These are phyloP conservation scores for Litchi chinensis DNA, from an alignment of 345 rosid genomes.

Conservation along the genomic window DNA sequence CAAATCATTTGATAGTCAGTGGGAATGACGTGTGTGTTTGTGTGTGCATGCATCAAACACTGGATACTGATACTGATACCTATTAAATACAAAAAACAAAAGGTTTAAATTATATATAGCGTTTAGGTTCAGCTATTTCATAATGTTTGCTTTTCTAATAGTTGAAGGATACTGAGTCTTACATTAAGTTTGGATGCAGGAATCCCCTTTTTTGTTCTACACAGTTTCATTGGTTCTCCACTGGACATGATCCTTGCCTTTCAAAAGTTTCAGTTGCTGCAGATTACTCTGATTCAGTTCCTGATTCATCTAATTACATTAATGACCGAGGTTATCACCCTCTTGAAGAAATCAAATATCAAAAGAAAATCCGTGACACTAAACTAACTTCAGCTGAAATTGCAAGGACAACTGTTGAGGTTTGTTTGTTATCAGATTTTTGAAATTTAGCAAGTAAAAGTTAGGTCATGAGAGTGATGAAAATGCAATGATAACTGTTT, in stretches of 20 bases:
- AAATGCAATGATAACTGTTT: slow-evolving; percentile 8
- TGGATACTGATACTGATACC: not conserved
- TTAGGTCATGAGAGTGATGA: not conserved
- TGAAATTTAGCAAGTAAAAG: slow-evolving; percentile 10
- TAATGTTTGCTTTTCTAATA: not conserved
- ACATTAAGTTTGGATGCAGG: slow-evolving; percentile 53
- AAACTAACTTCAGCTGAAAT: slow-evolving; percentile 77
- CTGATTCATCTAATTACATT: slow-evolving; percentile 73
- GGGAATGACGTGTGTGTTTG: not conserved
- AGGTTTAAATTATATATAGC: not conserved
- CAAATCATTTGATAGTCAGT: not conserved
- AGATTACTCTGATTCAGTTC: slow-evolving; percentile 92
- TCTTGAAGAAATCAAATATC: slow-evolving; percentile 74
- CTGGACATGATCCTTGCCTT: slow-evolving; percentile 58
- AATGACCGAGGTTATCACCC: slow-evolving; percentile 76
- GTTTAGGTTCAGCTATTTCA: not conserved
- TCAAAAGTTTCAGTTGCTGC: slow-evolving; percentile 93
- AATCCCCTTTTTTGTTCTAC: slow-evolving; percentile 54
- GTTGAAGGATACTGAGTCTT: not conserved
- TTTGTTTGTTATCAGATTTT: slow-evolving; percentile 31
- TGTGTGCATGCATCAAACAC: not conserved
- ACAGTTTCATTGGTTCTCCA: slow-evolving; percentile 53
- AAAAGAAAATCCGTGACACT: slow-evolving; percentile 60
- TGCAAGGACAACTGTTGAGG: slow-evolving; percentile 90
- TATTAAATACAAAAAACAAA: not conserved